Evolutionary conservation across 1,139 yeast genomes (phyloP).

Genomic region (Pichia sp.): DNA sequence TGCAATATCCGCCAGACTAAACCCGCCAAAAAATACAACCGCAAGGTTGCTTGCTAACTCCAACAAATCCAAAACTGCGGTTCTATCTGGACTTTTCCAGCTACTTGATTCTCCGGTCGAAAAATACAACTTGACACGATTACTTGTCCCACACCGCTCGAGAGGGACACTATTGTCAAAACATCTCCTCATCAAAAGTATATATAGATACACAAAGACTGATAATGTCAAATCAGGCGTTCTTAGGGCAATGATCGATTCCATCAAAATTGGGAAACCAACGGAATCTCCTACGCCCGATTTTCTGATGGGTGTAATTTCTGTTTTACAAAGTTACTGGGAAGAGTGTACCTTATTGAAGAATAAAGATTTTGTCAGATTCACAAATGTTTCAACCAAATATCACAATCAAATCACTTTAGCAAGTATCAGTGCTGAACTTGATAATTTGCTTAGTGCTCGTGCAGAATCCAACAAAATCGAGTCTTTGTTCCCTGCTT

Average conservation of each 20-base stretch:
- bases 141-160: slow-evolving; percentile 8
- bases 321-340: slow-evolving; percentile 9
- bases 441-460: slow-evolving; percentile 5
- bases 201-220: slow-evolving; percentile 9
- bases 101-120: slow-evolving; percentile 9
- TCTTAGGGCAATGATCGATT: slow-evolving; percentile 8
- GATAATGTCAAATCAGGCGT: slow-evolving; percentile 8
- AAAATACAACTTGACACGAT: slow-evolving; percentile 4
- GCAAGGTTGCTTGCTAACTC: not conserved
- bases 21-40: not conserved
- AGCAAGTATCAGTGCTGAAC: not conserved
- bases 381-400: not conserved
- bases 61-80: not conserved
- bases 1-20: slow-evolving; percentile 5
- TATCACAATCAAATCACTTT: slow-evolving; percentile 10
- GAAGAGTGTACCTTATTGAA: slow-evolving; percentile 8
- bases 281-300: slow-evolving; percentile 7
- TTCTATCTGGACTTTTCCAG: not conserved
- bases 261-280: slow-evolving; percentile 10
- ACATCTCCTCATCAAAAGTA: slow-evolving; percentile 4
- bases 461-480: not conserved
- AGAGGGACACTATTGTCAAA: slow-evolving; percentile 11
- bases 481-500: slow-evolving; percentile 1
- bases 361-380: slow-evolving; percentile 5
- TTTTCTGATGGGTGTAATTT: not conserved